Percentiles rank a stretch among this genome's conserved stretches.
Evolutionary conservation across 108 stramenopile species (phyloP).

Genomic region (Fragilaria crotonensis): DNA sequence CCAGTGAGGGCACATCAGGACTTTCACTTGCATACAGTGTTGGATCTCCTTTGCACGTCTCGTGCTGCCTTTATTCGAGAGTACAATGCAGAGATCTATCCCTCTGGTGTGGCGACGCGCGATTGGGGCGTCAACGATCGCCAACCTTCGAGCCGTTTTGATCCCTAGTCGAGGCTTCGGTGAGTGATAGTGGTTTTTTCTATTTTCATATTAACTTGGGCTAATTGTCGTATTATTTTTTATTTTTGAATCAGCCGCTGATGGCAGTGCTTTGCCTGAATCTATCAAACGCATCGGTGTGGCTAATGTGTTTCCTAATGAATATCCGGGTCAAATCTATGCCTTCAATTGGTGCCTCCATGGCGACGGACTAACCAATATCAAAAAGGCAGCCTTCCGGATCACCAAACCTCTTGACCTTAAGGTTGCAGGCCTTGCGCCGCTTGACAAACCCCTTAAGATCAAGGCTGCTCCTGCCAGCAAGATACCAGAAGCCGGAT

Average conservation of each 20-base stretch:
- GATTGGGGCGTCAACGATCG: background rate
- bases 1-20: too few relatives aligned
- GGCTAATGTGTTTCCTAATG: conserved; percentile 60
- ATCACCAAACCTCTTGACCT: conserved; percentile 83
- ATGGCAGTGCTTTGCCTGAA: conserved; percentile 33
- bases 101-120: background rate
- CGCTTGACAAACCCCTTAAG: conserved; percentile 59
- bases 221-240: too few relatives aligned
- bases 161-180: background rate
- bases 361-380: conserved; percentile 80
- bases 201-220: background rate
- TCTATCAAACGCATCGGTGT: conserved; percentile 57
- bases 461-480: conserved; percentile 23
- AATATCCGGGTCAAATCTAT: conserved; percentile 82
- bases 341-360: conserved; percentile 86
- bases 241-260: background rate
- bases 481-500: conserved; percentile 71
- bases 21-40: too few relatives aligned
- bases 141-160: background rate
- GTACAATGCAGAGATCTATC: too few relatives aligned
- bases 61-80: too few relatives aligned
- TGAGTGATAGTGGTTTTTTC: background rate
- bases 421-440: conserved; percentile 65
- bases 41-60: too few relatives aligned
- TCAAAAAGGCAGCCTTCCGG: conserved; percentile 75